A percentile compares a stretch with the other conserved stretches of the same genome.
These are phyloP conservation scores for Aspergillus sp. DNA, from an alignment of 2,329 filamentous ascomycete species.

Conservation along the genomic window DNA sequence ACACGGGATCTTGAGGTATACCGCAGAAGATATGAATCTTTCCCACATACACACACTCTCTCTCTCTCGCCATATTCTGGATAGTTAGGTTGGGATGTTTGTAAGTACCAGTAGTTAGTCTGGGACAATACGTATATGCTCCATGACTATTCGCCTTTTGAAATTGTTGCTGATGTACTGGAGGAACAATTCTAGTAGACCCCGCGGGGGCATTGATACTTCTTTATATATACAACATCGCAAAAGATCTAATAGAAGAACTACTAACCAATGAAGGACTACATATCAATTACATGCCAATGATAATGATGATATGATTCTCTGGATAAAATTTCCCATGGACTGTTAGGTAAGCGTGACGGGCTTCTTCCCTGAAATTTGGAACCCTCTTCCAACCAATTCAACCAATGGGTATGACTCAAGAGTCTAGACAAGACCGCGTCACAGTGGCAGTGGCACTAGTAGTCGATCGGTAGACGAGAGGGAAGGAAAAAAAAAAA, in stretches of 20 bases:
- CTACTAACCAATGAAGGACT: too few relatives aligned
- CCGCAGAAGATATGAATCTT: neutral
- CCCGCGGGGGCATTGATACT: too few relatives aligned
- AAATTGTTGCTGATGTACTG: neutral
- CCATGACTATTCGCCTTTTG: too few relatives aligned
- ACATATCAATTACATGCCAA: too few relatives aligned
- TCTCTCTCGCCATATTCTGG: too few relatives aligned
- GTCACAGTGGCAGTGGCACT: slow-evolving; percentile 8
- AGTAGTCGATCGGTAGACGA: neutral
- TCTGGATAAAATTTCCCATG: neutral
- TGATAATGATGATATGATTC: neutral
- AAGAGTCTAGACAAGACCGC: slow-evolving; percentile 14
- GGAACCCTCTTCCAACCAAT: slow-evolving; percentile 26
- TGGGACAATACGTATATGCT: too few relatives aligned
- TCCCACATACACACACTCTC: too few relatives aligned
- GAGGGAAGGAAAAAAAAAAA: neutral
- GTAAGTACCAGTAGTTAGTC: too few relatives aligned
- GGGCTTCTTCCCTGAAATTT: slow-evolving; percentile 14
- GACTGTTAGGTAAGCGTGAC: slow-evolving; percentile 15
- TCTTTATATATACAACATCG: too few relatives aligned
- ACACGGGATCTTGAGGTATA: neutral
- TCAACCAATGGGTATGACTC: slow-evolving; percentile 20
- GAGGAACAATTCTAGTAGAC: too few relatives aligned
- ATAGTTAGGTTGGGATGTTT: too few relatives aligned
- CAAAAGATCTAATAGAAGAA: neutral